phyloP scores from a whole-genome alignment of 2,329 filamentous ascomycete species.

The Triangularia setosa region DNA sequence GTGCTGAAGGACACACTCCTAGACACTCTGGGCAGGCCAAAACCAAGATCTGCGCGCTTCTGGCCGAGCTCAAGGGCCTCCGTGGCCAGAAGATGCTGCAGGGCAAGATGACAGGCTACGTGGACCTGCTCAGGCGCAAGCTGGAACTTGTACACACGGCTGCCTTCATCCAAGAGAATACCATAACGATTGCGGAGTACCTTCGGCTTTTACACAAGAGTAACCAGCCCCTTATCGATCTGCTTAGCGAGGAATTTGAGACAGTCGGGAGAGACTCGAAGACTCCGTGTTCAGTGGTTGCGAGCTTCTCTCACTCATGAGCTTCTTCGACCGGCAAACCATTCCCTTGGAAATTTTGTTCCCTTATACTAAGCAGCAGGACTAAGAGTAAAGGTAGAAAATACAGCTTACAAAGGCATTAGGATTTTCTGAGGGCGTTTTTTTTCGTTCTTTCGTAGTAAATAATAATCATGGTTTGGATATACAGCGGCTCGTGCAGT shows the following conservation, averaged over 20 bases:
- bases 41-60: constrained; percentile 29
- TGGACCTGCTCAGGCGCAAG: constrained; percentile 6
- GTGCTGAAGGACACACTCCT: constrained; percentile 24
- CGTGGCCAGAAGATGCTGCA: constrained; percentile 7
- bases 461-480: constrained; percentile 19
- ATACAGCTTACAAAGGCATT: constrained; percentile 19
- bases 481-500: constrained; percentile 36
- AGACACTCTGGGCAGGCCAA: constrained; percentile 28
- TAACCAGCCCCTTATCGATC: constrained; percentile 20
- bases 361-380: constrained; percentile 10
- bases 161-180: constrained; percentile 33
- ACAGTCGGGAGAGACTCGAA: constrained; percentile 29
- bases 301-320: constrained; percentile 34
- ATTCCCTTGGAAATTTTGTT: constrained; percentile 29
- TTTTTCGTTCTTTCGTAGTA: constrained; percentile 28
- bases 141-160: constrained; percentile 30
- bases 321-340: constrained; percentile 29
- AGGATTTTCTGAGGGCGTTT: constrained; percentile 30
- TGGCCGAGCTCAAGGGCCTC: constrained; percentile 20
- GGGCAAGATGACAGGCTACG: constrained; percentile 2
- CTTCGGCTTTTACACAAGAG: constrained; percentile 28
- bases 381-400: too few species aligned
- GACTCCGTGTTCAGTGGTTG: constrained; percentile 28
- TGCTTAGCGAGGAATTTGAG: constrained; percentile 33
- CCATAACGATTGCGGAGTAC: constrained; percentile 27